Base-by-base conservation (phyloP, 2,329 filamentous ascomycete species). In the Myriosclerotinia duriaeana region DNA sequence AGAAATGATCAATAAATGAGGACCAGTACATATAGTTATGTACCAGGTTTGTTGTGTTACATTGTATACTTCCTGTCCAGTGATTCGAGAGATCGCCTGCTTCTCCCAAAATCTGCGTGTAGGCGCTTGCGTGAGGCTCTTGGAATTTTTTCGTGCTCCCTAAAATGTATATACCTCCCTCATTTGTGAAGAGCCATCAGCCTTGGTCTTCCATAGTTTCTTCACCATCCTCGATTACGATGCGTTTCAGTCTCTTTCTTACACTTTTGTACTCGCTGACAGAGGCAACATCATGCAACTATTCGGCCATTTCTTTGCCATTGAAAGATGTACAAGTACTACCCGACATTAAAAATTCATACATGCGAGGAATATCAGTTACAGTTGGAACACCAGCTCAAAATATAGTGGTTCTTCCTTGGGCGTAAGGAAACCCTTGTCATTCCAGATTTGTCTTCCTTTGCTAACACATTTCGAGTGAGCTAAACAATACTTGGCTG, bases 351-450 rank as follows among this genome's bases (percentile, higher is more conserved):
- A 20, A 36, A 62, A n/a, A 62, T 1, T 52, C 59, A 1, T 52
- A 52, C 1, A 42, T 62, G n/a, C 12, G 59, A 53, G 48, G 48
- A 12, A 62, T 62, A 52, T 3, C 59, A 52, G 15, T 40, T 8
- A 34, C 15, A 38, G 17, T 44, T 4, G 22, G 59, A 30, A 34
- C 4, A 26, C 59, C 59, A 62, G 34, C 59, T 38, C 59, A 62
- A 26, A 34, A 62, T 30, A 62, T 53, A 36, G 59, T 42, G 30
- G 34, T 62, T 40, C 46, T 62, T 38, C 48, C 59, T 53, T 62
- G 59, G 59, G 26, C 48, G 59, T 62, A 62, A 40, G 1, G 20
- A 26, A 22, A 26, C 15, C 20, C 22, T 26, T 34, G 2, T 42
- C n/a, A 17, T 52, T 20, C 20, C 17, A 8, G 2, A 20, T 50